A percentile compares a stretch with the other conserved stretches of the same genome.
These are phyloP conservation scores for Podospora fimiseda DNA, from an alignment of 495 filamentous ascomycete species.

Conservation along the genomic window DNA sequence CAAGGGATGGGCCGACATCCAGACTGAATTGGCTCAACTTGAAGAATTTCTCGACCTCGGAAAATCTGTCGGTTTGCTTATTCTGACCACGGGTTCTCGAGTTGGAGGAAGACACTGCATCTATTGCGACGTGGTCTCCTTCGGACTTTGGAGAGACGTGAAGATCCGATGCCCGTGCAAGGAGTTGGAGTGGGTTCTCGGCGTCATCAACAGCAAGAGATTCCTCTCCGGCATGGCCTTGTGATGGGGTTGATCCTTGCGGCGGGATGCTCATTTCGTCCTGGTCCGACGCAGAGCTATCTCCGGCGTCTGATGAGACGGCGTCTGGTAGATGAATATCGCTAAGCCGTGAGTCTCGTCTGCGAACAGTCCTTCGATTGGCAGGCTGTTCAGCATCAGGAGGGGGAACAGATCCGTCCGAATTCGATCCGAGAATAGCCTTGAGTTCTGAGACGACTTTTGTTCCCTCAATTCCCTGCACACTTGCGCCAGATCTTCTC, in stretches of 20 bases:
- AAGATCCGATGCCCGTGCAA: slow-evolving; percentile 64
- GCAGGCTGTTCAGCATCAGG: slow-evolving; percentile 5
- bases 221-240: slow-evolving; percentile 28
- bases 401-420: slow-evolving; percentile 10
- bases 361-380: slow-evolving; percentile 3
- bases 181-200: slow-evolving; percentile 65
- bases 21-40: slow-evolving; percentile 52
- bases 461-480: slow-evolving; percentile 42
- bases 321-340: slow-evolving; percentile 24
- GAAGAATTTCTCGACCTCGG: slow-evolving; percentile 50
- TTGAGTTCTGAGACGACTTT: slow-evolving; percentile 52
- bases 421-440: slow-evolving; percentile 40
- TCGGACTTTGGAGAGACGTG: slow-evolving; percentile 46
- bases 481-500: slow-evolving; percentile 50
- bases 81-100: slow-evolving; percentile 14
- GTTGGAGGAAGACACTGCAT: slow-evolving; percentile 16
- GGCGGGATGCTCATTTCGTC: slow-evolving; percentile 25
- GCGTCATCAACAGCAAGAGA: slow-evolving; percentile 60
- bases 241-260: slow-evolving; percentile 25
- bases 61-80: slow-evolving; percentile 24
- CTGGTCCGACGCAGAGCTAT: slow-evolving; percentile 27
- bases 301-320: slow-evolving; percentile 26
- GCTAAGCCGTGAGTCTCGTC: slow-evolving; percentile 9
- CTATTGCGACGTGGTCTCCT: slow-evolving; percentile 11
- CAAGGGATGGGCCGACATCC: slow-evolving; percentile 56